These are phyloP conservation scores for Penicillium samsonianum DNA, from an alignment of 495 filamentous ascomycete species.

Conservation along the genomic window DNA sequence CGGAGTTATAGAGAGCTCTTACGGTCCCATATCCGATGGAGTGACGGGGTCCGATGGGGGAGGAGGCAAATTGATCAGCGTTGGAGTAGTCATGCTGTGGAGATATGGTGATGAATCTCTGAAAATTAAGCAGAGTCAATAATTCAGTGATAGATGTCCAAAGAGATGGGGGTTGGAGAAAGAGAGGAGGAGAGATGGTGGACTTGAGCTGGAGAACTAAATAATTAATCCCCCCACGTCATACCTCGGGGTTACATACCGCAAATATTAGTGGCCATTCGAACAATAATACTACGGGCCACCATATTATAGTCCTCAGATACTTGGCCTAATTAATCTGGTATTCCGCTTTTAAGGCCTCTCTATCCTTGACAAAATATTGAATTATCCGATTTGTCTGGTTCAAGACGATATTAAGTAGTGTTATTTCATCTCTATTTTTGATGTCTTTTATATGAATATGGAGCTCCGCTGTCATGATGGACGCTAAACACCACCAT, in stretches of 20 bases:
- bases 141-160: not conserved
- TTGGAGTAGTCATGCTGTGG: conserved; percentile 48
- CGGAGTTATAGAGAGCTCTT: conserved; percentile 41
- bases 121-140: not conserved
- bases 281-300: not conserved
- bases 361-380: not conserved
- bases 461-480: not conserved
- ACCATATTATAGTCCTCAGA: not conserved
- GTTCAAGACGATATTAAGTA: not conserved
- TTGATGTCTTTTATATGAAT: not conserved
- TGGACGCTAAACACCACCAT: too few species aligned
- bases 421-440: not conserved
- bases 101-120: not conserved
- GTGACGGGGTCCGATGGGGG: conserved; percentile 82
- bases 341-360: not conserved
- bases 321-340: not conserved
- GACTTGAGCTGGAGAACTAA: not conserved
- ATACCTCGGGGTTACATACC: not conserved
- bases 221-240: conserved; percentile 12
- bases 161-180: not conserved
- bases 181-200: not conserved
- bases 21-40: conserved; percentile 87
- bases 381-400: not conserved
- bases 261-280: not conserved
- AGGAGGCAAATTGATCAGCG: conserved; percentile 82